phyloP scores from a whole-genome alignment of 305 asterid genomes.

The Solanum hybrid region DNA sequence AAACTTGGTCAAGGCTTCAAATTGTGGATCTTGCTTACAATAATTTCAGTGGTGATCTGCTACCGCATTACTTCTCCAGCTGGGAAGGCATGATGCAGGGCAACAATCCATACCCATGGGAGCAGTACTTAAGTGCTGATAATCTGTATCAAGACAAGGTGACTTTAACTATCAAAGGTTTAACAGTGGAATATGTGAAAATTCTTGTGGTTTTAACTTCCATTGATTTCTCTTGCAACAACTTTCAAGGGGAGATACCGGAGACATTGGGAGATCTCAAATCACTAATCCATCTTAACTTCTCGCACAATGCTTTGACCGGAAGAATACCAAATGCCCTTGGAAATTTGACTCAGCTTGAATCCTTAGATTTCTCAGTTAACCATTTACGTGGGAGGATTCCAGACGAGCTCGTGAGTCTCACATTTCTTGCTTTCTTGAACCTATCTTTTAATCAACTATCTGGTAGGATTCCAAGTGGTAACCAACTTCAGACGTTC shows the following conservation, averaged over 20 bases:
- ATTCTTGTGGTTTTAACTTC: background rate
- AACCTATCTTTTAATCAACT: background rate
- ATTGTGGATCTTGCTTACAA: background rate
- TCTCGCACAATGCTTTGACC: background rate
- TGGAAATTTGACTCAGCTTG: background rate
- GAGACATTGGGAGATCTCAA: background rate
- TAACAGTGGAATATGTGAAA: background rate
- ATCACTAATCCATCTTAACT: background rate
- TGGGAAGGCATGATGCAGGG: background rate
- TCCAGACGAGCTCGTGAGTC: background rate
- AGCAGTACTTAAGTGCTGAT: background rate
- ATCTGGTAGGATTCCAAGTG: background rate
- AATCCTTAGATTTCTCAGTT: background rate
- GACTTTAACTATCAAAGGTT: background rate
- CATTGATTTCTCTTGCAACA: background rate
- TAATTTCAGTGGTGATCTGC: background rate
- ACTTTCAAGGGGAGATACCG: background rate
- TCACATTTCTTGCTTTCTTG: background rate
- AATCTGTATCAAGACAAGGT: background rate
- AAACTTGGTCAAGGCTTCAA: background rate
- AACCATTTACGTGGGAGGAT: background rate
- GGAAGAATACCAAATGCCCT: background rate
- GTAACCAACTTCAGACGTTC: background rate
- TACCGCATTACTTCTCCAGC: background rate
- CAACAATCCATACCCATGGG: background rate